Percentiles rank a stretch among this genome's conserved stretches.
Conservation (phyloP, 2,329 filamentous ascomycete genomes). For the Neofusicoccum parvum region DNA sequence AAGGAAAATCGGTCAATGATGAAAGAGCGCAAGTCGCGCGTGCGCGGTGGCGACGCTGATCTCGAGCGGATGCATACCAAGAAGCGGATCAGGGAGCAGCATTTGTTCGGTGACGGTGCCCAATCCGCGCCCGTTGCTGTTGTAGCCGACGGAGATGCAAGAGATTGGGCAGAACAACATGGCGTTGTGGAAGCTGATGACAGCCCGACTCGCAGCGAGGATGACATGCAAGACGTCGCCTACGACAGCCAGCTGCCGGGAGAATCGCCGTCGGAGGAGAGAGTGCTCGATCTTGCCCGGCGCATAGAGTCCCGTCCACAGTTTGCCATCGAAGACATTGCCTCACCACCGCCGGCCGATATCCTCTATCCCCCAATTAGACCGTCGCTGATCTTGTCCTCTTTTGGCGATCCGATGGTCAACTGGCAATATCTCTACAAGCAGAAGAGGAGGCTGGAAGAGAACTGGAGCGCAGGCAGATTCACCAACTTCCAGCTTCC, state of each 20-base stretch:
- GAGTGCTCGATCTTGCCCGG: constrained; percentile 14
- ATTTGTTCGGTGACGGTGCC: constrained; percentile 38
- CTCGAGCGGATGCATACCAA: constrained; percentile 48
- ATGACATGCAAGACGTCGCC: constrained; percentile 44
- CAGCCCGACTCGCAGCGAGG: constrained; percentile 30
- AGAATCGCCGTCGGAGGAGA: constrained; percentile 23
- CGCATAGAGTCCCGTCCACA: constrained; percentile 17
- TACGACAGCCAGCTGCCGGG: constrained; percentile 24
- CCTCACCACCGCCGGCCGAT: constrained; percentile 18
- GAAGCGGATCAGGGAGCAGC: constrained; percentile 52
- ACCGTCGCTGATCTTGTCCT: constrained; percentile 35
- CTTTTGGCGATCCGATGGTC: constrained; percentile 59
- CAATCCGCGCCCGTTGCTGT: neutral
- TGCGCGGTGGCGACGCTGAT: constrained; percentile 18
- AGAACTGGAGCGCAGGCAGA: constrained; percentile 85
- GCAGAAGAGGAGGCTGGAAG: constrained; percentile 79
- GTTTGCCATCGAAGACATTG: constrained; percentile 18
- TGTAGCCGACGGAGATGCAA: constrained; percentile 4
- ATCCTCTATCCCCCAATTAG: constrained; percentile 32
- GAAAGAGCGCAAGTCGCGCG: constrained; percentile 49
- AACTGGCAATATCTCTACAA: constrained; percentile 96
- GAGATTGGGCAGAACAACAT: constrained; percentile 51
- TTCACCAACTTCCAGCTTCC: constrained; percentile 89
- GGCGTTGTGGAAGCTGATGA: constrained; percentile 51
- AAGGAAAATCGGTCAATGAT: constrained; percentile 40